phyloP scores from a whole-genome alignment of 352 stramenopile genomes.

The Blastocystis sp. region DNA sequence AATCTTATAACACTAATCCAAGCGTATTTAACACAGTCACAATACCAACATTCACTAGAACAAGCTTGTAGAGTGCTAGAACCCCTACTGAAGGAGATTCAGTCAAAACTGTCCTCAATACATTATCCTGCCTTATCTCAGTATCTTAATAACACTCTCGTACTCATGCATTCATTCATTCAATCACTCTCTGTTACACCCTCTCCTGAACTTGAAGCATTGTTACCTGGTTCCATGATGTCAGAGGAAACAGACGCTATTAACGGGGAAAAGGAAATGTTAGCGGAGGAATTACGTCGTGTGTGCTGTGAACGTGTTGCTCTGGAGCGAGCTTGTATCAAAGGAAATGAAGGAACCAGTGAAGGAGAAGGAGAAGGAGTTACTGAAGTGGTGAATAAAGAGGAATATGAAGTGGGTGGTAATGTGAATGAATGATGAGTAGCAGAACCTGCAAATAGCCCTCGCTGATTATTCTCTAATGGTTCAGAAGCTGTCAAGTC shows the following conservation, averaged over 20 bases:
- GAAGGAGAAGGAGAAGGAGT: not conserved
- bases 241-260: not conserved
- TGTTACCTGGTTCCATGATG: not conserved
- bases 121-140: too few relatives aligned
- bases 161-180: too few relatives aligned
- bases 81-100: too few relatives aligned
- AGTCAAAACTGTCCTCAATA: too few relatives aligned
- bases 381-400: not conserved
- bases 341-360: too few relatives aligned
- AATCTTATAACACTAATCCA: not conserved
- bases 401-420: not conserved
- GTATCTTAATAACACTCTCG: too few relatives aligned
- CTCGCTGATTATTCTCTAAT: not conserved
- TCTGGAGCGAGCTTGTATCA: not conserved
- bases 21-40: not conserved
- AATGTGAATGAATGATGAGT: not conserved
- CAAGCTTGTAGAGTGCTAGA: too few relatives aligned
- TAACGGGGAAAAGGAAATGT: conserved; percentile 24
- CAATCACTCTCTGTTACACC: not conserved
- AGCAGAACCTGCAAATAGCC: not conserved
- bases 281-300: conserved; percentile 7
- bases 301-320: not conserved
- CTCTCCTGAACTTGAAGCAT: not conserved
- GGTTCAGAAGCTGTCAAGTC: not conserved
- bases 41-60: not conserved